These are phyloP conservation scores for Prunus dulcis DNA, from an alignment of 306 rosid genomes.

Conservation along the genomic window DNA sequence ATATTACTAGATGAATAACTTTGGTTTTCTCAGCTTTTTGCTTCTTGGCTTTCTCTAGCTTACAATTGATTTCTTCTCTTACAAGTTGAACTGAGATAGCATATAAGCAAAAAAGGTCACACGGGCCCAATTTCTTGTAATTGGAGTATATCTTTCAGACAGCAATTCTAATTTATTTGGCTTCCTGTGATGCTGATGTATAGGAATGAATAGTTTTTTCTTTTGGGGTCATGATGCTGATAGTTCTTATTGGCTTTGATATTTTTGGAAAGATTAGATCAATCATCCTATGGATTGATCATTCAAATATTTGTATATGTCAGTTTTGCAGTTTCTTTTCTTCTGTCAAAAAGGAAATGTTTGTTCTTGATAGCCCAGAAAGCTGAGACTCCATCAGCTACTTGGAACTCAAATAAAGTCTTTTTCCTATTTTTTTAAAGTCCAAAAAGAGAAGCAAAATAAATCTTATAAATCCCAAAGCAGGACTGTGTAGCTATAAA, in stretches of 20 bases:
- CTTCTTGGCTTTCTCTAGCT: background rate
- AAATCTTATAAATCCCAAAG: too few species aligned
- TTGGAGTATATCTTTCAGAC: background rate
- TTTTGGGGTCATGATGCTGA: background rate
- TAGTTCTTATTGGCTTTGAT: background rate
- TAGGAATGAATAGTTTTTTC: background rate
- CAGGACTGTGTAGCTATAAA: background rate
- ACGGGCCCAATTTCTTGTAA: background rate
- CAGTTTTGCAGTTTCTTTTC: background rate
- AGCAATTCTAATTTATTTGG: background rate
- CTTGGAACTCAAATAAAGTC: too few species aligned
- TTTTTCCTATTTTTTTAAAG: too few species aligned
- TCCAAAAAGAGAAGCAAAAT: too few species aligned
- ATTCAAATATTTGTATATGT: background rate
- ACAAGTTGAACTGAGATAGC: background rate
- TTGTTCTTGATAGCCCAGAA: background rate
- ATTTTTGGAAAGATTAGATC: background rate
- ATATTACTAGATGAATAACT: constrained; percentile 14
- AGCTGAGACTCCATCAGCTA: too few species aligned
- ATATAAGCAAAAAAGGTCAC: constrained; percentile 4
- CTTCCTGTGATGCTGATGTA: background rate
- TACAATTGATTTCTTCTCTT: constrained; percentile 1
- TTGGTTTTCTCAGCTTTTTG: background rate
- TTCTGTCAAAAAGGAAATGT: background rate
- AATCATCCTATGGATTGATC: background rate